Evolutionary conservation across 768 basidiomycete genomes (phyloP).

Genomic region (Kwoniella pini): DNA sequence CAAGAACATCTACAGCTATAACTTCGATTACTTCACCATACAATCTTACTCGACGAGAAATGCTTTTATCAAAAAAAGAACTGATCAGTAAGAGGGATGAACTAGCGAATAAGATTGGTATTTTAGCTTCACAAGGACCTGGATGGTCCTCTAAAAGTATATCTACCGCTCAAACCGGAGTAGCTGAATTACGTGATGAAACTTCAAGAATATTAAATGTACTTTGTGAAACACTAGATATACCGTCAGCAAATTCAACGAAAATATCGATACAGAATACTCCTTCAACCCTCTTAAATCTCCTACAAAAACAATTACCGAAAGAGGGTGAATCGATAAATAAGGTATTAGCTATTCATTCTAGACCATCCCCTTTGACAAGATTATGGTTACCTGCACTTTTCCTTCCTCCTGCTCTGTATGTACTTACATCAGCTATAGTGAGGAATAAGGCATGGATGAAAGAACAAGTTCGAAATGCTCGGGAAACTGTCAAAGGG

Average conservation of each 20-base stretch:
- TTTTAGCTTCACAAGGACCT: conserved; percentile 47
- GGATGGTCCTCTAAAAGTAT: conserved; percentile 26
- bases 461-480: conserved; percentile 62
- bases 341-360: conserved; percentile 57
- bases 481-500: conserved; percentile 66
- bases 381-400: conserved; percentile 81
- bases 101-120: conserved; percentile 40
- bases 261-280: conserved; percentile 25
- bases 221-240: conserved; percentile 41
- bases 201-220: conserved; percentile 37
- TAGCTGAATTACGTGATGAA: conserved; percentile 33
- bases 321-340: conserved; percentile 46
- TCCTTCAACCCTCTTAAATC: conserved; percentile 30
- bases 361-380: conserved; percentile 68
- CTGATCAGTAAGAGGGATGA: conserved; percentile 40
- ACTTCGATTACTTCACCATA: conserved; percentile 43
- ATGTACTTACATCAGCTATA: conserved; percentile 60
- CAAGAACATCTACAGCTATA: conserved; percentile 32
- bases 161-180: neutral
- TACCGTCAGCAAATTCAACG: conserved; percentile 10
- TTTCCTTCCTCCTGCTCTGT: conserved; percentile 68
- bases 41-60: conserved; percentile 48
- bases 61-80: conserved; percentile 41
- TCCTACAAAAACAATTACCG: conserved; percentile 50
- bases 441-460: conserved; percentile 67